A percentile compares a stretch with the other conserved stretches of the same genome.
Evolutionary conservation across 371 early-diverging fungal genomes (phyloP).

Genomic region (Haplosporangium sp.): DNA sequence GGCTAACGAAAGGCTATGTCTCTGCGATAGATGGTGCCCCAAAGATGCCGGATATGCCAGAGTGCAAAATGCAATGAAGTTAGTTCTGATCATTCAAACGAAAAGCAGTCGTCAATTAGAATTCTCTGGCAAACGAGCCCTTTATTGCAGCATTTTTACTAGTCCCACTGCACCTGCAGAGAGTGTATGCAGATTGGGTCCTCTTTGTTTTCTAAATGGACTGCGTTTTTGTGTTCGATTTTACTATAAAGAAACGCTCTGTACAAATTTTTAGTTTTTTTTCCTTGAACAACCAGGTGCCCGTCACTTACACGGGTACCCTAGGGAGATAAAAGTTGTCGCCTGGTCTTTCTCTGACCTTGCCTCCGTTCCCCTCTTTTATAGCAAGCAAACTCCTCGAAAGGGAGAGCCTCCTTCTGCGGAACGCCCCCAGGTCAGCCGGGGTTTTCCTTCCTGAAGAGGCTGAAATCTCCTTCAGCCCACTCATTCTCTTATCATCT

Average conservation of each 20-base stretch:
- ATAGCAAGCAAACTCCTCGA: conserved; percentile 45
- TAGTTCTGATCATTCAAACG: neutral
- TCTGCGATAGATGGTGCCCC: conserved; percentile 37
- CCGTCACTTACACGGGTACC: conserved; percentile 40
- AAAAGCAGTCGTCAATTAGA: neutral
- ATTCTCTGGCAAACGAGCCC: neutral
- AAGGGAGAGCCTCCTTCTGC: conserved; percentile 48
- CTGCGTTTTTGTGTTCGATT: too few relatives aligned
- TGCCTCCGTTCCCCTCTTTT: conserved; percentile 52
- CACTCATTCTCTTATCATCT: neutral
- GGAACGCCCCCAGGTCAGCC: conserved; percentile 41
- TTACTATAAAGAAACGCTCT: too few relatives aligned
- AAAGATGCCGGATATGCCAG: conserved; percentile 55
- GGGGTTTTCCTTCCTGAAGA: conserved; percentile 47
- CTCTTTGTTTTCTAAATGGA: too few relatives aligned
- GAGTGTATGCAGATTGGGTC: too few relatives aligned
- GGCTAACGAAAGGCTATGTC: too few relatives aligned
- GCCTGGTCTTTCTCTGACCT: conserved; percentile 37
- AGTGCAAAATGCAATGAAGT: conserved; percentile 49
- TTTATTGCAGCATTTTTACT: too few relatives aligned
- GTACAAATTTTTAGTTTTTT: neutral
- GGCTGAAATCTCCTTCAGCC: conserved; percentile 19
- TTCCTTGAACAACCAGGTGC: conserved; percentile 41
- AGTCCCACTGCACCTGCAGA: too few relatives aligned
- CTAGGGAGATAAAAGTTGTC: conserved; percentile 53